These are phyloP conservation scores for Eucalyptus tenuipes DNA, from an alignment of 345 rosid species.

Conservation along the genomic window DNA sequence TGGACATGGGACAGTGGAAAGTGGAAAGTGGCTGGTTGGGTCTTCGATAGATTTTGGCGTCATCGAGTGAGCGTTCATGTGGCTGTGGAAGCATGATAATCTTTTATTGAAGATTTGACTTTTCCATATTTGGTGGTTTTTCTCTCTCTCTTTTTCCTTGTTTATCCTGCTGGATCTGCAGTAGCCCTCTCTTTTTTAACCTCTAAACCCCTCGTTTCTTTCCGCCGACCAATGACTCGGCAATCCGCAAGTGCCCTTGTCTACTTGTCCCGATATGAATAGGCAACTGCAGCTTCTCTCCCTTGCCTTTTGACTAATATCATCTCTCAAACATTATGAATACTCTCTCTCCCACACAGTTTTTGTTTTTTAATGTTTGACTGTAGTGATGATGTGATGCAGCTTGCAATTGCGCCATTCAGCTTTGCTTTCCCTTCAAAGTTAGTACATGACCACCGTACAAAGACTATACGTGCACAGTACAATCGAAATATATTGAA, in stretches of 20 bases:
- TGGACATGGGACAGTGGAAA: background rate
- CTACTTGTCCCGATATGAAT: conserved; percentile 47
- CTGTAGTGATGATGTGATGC: background rate
- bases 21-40: background rate
- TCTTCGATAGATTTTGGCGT: background rate
- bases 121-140: background rate
- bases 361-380: background rate
- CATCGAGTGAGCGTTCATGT: background rate
- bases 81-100: background rate
- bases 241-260: conserved; percentile 23
- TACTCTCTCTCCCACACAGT: background rate
- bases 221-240: conserved; percentile 35
- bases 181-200: background rate
- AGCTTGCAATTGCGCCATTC: background rate
- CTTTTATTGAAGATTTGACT: background rate
- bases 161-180: background rate
- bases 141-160: background rate
- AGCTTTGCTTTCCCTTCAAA: background rate
- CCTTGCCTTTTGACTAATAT: conserved; percentile 13
- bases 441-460: too few species aligned
- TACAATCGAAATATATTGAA: too few species aligned
- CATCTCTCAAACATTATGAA: background rate
- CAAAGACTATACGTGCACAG: too few species aligned
- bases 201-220: background rate
- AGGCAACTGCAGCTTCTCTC: conserved; percentile 20